Evolutionary conservation across 495 filamentous ascomycete species (phyloP).

Genomic region (Diplogelasinospora grovesii): DNA sequence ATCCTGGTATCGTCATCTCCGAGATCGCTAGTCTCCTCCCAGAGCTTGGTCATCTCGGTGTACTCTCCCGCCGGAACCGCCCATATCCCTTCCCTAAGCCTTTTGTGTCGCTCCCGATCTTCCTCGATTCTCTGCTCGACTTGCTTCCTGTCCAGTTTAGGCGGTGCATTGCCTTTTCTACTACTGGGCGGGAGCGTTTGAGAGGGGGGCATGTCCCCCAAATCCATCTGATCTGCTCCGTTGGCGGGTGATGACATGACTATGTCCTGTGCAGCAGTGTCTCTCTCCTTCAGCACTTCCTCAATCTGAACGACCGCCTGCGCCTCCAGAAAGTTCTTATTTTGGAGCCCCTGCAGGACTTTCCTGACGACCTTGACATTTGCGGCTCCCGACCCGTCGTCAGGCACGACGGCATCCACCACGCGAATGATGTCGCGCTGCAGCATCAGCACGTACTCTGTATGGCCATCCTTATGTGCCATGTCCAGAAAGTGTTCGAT

Average conservation of each 20-base stretch:
- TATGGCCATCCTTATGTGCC: slow-evolving; percentile 64
- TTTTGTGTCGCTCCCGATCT: slow-evolving; percentile 90
- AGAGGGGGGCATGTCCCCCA: slow-evolving; percentile 21
- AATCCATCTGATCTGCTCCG: slow-evolving; percentile 22
- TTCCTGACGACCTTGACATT: slow-evolving; percentile 89
- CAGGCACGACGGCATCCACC: slow-evolving; percentile 80
- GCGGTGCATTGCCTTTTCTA: slow-evolving; percentile 19
- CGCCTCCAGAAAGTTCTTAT: slow-evolving; percentile 57
- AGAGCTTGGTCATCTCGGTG: slow-evolving; percentile 56
- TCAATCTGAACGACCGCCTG: slow-evolving; percentile 72
- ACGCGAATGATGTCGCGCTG: slow-evolving; percentile 84
- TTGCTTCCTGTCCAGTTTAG: slow-evolving; percentile 67
- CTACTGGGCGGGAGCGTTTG: slow-evolving; percentile 20
- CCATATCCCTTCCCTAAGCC: slow-evolving; percentile 85
- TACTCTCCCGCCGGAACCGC: slow-evolving; percentile 62
- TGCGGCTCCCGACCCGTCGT: slow-evolving; percentile 82
- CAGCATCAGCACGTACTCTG: slow-evolving; percentile 84
- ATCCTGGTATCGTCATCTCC: slow-evolving; percentile 76
- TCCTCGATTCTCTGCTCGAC: slow-evolving; percentile 96
- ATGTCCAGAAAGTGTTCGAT: slow-evolving; percentile 90
- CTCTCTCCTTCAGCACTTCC: slow-evolving; percentile 68
- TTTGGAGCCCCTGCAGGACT: slow-evolving; percentile 62
- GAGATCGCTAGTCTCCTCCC: slow-evolving; percentile 74
- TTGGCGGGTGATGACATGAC: slow-evolving; percentile 30
- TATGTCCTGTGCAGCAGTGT: slow-evolving; percentile 37